phyloP scores from a whole-genome alignment of 2,329 filamentous ascomycete genomes.

The Falciphora oryzae region DNA sequence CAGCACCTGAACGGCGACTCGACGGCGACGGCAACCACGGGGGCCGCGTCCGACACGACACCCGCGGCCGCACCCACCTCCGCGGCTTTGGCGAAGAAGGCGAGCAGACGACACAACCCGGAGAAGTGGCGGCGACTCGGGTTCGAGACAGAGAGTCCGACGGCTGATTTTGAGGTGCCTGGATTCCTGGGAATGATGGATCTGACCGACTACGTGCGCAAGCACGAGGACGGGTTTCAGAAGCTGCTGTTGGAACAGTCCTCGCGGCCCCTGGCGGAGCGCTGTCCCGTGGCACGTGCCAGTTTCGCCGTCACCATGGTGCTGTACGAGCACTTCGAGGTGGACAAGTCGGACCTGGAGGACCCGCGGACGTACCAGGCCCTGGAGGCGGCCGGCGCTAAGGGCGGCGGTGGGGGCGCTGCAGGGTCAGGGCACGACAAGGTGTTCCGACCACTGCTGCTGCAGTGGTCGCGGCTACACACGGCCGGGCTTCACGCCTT shows the following conservation, averaged over 20 bases:
- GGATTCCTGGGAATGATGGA: constrained; percentile 98
- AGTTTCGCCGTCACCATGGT: constrained; percentile 83
- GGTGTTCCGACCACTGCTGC: constrained; percentile 76
- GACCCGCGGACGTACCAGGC: constrained; percentile 63
- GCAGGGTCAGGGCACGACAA: constrained; percentile 52
- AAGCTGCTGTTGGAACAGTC: constrained; percentile 89
- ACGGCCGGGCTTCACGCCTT: constrained; percentile 81
- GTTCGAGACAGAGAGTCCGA: constrained; percentile 85
- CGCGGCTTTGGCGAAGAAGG: constrained; percentile 43
- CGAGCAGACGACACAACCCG: constrained; percentile 69
- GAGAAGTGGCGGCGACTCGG: constrained; percentile 91
- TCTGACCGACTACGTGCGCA: constrained; percentile 85
- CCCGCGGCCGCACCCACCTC: constrained; percentile 21
- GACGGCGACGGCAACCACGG: background rate
- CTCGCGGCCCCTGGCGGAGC: constrained; percentile 60
- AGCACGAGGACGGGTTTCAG: constrained; percentile 87
- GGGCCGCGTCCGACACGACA: constrained; percentile 7
- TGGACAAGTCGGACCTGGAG: constrained; percentile 76
- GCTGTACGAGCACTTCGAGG: constrained; percentile 92
- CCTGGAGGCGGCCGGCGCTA: constrained; percentile 46
- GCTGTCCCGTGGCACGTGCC: constrained; percentile 82
- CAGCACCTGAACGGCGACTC: constrained; percentile 28
- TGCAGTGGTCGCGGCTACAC: constrained; percentile 92
- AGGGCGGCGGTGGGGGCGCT: constrained; percentile 4
- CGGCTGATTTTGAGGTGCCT: constrained; percentile 74